These are phyloP conservation scores for Gliomastix tumulicola DNA, from an alignment of 2,329 filamentous ascomycete species.

Conservation along the genomic window DNA sequence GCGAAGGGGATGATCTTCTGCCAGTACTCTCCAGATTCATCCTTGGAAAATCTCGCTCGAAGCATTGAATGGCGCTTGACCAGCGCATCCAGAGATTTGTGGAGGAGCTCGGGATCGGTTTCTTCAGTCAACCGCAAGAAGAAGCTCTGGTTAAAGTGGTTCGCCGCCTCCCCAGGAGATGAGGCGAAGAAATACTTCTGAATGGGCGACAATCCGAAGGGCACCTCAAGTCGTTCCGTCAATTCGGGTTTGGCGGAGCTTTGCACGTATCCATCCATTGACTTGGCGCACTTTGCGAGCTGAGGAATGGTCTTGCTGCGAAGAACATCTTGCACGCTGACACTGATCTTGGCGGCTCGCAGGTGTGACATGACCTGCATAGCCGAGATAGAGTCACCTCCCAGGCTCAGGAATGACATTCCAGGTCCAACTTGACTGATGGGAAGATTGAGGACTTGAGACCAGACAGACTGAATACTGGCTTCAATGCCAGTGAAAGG, in stretches of 20 bases:
- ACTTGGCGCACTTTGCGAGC: constrained; percentile 8
- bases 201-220: constrained; percentile 13
- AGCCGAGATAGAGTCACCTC: constrained; percentile 33
- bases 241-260: no score
- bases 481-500: constrained; percentile 5
- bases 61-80: constrained; percentile 8
- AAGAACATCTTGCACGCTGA: constrained; percentile 23
- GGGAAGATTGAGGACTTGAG: constrained; percentile 28
- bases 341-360: constrained; percentile 15
- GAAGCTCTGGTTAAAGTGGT: constrained; percentile 9
- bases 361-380: constrained; percentile 33
- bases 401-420: constrained; percentile 27
- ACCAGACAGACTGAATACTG: constrained; percentile 24
- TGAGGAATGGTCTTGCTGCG: constrained; percentile 17
- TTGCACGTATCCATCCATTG: constrained; percentile 20
- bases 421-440: constrained; percentile 16
- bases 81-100: constrained; percentile 3
- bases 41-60: constrained; percentile 6
- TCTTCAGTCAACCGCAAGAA: constrained; percentile 2
- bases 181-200: constrained; percentile 7
- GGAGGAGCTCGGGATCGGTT: background rate
- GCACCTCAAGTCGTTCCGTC: constrained; percentile 36
- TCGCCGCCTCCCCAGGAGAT: background rate
- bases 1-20: constrained; percentile 3
- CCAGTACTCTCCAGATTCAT: constrained; percentile 1